A percentile compares a stretch with the other conserved stretches of the same genome.
Conservation (phyloP, 371 early-diverging fungal genomes). For the Cladochytrium tenue region DNA sequence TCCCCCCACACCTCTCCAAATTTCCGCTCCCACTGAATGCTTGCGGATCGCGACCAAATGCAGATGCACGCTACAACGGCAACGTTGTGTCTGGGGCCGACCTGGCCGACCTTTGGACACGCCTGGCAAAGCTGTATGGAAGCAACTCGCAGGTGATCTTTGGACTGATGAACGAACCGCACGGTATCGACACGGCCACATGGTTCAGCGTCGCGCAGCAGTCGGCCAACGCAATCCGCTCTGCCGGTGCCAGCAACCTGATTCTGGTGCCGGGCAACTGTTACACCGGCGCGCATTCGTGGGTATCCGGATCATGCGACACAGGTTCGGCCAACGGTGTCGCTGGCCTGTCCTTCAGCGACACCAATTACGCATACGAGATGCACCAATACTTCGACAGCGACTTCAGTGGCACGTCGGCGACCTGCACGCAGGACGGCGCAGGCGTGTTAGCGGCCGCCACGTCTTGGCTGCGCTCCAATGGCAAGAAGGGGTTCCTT, state of each 20-base stretch:
- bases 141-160: constrained; percentile 24
- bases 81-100: neutral
- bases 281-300: constrained; percentile 27
- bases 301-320: constrained; percentile 11
- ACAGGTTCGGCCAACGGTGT: constrained; percentile 8
- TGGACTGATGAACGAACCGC: constrained; percentile 38
- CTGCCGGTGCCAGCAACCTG: constrained; percentile 21
- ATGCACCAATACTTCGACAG: constrained; percentile 36
- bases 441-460: constrained; percentile 5
- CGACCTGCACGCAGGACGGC: constrained; percentile 10
- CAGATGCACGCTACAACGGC: neutral
- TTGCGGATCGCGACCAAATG: no score
- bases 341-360: constrained; percentile 5
- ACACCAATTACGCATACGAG: constrained; percentile 35
- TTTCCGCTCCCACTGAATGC: no score
- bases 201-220: constrained; percentile 22
- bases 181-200: constrained; percentile 9
- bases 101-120: constrained; percentile 27
- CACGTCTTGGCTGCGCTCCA: constrained; percentile 21
- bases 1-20: neutral
- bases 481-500: constrained; percentile 23
- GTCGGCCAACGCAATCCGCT: constrained; percentile 34
- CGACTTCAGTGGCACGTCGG: constrained; percentile 26
- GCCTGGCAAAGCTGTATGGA: constrained; percentile 16
- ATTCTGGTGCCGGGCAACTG: constrained; percentile 34